Evolutionary conservation across 2,329 filamentous ascomycete genomes (phyloP).

Genomic region (Microcyclospora pomicola): DNA sequence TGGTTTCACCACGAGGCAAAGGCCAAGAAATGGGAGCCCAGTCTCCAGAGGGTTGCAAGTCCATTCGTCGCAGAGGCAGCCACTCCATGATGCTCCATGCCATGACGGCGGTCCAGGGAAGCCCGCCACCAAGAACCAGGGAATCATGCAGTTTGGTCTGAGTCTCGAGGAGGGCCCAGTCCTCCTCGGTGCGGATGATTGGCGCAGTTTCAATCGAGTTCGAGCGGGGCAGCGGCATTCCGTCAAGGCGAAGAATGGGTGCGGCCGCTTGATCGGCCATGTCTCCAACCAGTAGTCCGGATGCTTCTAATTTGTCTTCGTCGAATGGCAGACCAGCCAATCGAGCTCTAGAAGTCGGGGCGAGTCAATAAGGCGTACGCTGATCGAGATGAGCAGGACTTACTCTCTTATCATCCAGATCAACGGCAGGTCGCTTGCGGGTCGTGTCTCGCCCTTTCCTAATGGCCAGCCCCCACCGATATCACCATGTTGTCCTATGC

Average conservation of each 20-base stretch:
- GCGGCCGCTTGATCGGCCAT: not conserved
- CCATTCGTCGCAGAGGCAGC: conserved; percentile 68
- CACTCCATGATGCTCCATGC: conserved; percentile 53
- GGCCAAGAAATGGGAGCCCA: conserved; percentile 77
- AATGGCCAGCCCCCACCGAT: conserved; percentile 9
- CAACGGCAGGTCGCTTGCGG: conserved; percentile 6
- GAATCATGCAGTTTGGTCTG: conserved; percentile 20
- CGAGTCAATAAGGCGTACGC: conserved; percentile 3
- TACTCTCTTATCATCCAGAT: conserved; percentile 5
- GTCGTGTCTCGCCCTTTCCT: conserved; percentile 3
- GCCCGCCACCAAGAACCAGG: conserved; percentile 20
- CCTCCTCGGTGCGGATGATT: not conserved
- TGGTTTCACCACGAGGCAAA: conserved; percentile 59
- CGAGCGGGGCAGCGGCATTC: not conserved
- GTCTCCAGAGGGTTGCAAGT: conserved; percentile 54
- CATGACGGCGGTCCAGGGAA: conserved; percentile 15
- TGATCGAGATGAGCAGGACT: not conserved
- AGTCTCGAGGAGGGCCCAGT: conserved; percentile 4
- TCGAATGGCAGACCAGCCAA: conserved; percentile 49
- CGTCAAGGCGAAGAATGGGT: conserved; percentile 1
- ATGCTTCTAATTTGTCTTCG: conserved; percentile 36
- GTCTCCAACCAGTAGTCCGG: conserved; percentile 1
- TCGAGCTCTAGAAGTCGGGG: conserved; percentile 5
- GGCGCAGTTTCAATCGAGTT: not conserved
- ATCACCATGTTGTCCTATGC: conserved; percentile 36